phyloP scores from a whole-genome alignment of 805 yeast genomes.

The Barnettozyma populi region DNA sequence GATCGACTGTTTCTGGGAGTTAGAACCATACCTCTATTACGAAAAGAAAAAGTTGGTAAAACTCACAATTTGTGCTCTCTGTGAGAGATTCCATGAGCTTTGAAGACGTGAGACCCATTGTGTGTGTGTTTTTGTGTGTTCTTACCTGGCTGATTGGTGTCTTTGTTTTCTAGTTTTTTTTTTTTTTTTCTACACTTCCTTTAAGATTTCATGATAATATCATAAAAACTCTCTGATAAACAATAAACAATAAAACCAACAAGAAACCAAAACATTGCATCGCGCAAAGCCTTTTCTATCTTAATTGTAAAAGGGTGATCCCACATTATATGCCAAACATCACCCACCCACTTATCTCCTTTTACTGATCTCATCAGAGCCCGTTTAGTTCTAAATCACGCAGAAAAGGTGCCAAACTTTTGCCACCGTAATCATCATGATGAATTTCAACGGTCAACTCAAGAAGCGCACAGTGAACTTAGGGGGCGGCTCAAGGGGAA shows the following conservation, averaged over 20 bases:
- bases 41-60: background rate
- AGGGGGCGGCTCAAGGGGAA: constrained; percentile 40
- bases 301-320: background rate
- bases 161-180: background rate
- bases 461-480: constrained; percentile 52
- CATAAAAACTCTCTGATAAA: background rate
- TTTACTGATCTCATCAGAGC: background rate
- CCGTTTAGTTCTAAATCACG: background rate
- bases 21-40: background rate
- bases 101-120: constrained; percentile 55
- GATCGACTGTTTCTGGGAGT: constrained; percentile 46
- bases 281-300: background rate
- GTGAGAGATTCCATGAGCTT: constrained; percentile 61
- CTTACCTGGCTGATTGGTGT: background rate
- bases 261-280: background rate
- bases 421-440: background rate
- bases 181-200: background rate
- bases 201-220: background rate
- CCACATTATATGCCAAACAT: background rate
- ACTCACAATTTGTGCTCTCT: constrained; percentile 72
- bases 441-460: constrained; percentile 48
- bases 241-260: background rate
- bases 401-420: background rate
- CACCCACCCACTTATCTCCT: background rate
- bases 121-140: background rate